phyloP scores from a whole-genome alignment of 495 filamentous ascomycete species.

The Penicillium turbatum region DNA sequence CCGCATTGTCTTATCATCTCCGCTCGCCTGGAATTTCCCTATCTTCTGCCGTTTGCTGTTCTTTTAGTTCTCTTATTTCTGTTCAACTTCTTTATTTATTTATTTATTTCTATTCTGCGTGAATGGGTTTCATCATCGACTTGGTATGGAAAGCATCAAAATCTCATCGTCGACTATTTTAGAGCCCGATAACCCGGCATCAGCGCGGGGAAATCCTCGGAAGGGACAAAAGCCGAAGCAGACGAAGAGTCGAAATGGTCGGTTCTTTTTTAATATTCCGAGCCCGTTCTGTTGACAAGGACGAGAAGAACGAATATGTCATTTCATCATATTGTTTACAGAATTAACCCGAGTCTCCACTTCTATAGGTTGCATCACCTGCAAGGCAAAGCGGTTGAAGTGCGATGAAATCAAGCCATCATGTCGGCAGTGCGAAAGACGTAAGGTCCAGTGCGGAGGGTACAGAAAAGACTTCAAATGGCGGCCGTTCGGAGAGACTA shows the following conservation, averaged over 20 bases:
- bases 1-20: constrained; percentile 14
- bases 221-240: constrained; percentile 60
- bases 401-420: constrained; percentile 76
- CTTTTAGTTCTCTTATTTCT: neutral
- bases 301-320: neutral
- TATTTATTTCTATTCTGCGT: neutral
- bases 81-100: neutral
- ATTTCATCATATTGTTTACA: constrained; percentile 14
- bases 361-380: constrained; percentile 67
- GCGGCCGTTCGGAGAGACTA: constrained; percentile 70
- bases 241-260: constrained; percentile 82
- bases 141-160: constrained; percentile 57
- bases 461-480: constrained; percentile 86
- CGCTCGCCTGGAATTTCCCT: constrained; percentile 2
- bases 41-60: constrained; percentile 1
- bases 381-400: constrained; percentile 77
- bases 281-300: neutral
- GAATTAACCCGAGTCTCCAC: constrained; percentile 33
- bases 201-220: constrained; percentile 30
- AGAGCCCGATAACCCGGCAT: constrained; percentile 33
- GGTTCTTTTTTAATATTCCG: constrained; percentile 15
- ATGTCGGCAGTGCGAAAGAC: constrained; percentile 68
- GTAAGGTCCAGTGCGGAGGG: constrained; percentile 68
- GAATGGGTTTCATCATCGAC: constrained; percentile 7
- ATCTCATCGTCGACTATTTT: constrained; percentile 61